phyloP scores from a whole-genome alignment of 2,329 filamentous ascomycete genomes.

The Beauveria bassiana region DNA sequence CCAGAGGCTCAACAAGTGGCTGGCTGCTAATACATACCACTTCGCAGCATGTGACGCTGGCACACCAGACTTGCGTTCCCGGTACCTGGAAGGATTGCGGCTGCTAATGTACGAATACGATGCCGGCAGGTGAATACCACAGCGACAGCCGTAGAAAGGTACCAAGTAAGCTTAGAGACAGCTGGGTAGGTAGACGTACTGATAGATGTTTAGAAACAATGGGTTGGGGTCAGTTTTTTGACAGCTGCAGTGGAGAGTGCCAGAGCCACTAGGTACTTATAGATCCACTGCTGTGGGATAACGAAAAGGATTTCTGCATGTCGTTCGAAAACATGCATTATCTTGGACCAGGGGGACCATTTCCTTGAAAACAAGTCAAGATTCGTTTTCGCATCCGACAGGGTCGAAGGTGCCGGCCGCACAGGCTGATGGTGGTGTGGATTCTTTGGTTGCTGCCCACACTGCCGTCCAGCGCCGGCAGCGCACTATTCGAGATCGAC shows the following conservation, averaged over 20 bases:
- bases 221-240: background rate
- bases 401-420: background rate
- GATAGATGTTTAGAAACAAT: background rate
- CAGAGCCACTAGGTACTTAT: background rate
- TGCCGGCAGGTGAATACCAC: background rate
- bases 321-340: background rate
- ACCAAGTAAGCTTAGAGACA: no score
- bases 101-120: slow-evolving; percentile 3
- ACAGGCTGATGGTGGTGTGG: background rate
- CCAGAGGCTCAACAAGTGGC: background rate
- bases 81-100: background rate
- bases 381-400: slow-evolving; percentile 5
- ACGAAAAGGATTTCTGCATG: background rate
- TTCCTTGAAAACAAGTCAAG: background rate
- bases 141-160: no score
- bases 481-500: background rate
- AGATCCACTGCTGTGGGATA: background rate
- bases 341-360: background rate
- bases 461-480: background rate
- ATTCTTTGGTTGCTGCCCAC: background rate
- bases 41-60: background rate
- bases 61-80: background rate
- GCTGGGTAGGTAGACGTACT: no score
- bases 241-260: slow-evolving; percentile 1
- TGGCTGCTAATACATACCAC: background rate